Evolutionary conservation across 371 early-diverging fungal species (phyloP), one percentile per base, ranked within the genome.

Genomic region (Rhizopus arrhizus): DNA sequence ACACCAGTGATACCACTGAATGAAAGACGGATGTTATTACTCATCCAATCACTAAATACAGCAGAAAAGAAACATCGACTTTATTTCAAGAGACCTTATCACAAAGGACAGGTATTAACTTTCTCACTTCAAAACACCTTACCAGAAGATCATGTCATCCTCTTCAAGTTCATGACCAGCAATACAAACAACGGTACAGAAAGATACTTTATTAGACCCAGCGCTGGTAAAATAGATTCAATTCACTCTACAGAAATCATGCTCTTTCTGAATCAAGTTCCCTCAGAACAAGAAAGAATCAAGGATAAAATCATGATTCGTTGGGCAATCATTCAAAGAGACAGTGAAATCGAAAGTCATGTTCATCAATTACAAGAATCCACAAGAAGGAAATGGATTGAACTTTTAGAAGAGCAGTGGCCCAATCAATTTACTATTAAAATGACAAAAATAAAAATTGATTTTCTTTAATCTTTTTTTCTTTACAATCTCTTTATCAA

Each of bases 121-220:
- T 70, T 78, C 36, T 56, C 73, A 0, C 55, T 78, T 1, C 57
- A 73, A 31, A 78, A 78, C 42, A 62, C 64, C 12, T 40, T 73
- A n/a, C 78, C 78, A 1, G 78, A 78, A 8, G 77, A 79, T 10
- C 73, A 79, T 51, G 60, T 76, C 22, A 73, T 79, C 22, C 45
- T 79, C 8, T 79, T 68, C 58, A 79, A 79, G 47, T 79, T 79
- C 40, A 47, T 79, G 32, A 79, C 80, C 9, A 70, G 68, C 40
- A 74, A 72, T 65, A 32, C 47, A 8, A 56, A 4, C 40, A 38
- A 32, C 28, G 54, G 52, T n/a, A 43, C 64, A 2, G 79, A 79
- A 50, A 64, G 80, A 5, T 79, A 76, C 51, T 76, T 76, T 62
- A 69, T 79, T 16, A 64, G 70, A 41, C 80, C 80, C 7, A 79